These are phyloP conservation scores for Penicillium soppii DNA, from an alignment of 495 filamentous ascomycete species.

Conservation along the genomic window DNA sequence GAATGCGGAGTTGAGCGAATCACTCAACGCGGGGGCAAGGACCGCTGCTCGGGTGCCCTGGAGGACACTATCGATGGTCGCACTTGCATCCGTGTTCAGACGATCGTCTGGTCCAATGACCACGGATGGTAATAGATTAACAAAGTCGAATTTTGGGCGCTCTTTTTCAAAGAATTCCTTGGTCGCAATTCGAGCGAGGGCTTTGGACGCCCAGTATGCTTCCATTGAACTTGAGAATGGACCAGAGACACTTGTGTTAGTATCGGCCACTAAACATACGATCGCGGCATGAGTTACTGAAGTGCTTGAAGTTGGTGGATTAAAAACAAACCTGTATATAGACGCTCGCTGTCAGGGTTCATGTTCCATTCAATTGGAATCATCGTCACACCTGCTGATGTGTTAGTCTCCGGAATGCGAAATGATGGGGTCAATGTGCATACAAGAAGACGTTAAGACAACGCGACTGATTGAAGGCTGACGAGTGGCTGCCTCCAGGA, in stretches of 20 bases:
- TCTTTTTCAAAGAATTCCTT: constrained; percentile 16
- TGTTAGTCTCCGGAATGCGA: background rate
- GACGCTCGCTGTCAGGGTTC: constrained; percentile 16
- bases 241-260: constrained; percentile 9
- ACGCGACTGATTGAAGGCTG: constrained; percentile 37
- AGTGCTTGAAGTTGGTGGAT: no score
- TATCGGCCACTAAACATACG: constrained; percentile 13
- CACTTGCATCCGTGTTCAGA: constrained; percentile 5
- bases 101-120: constrained; percentile 23
- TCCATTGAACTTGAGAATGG: constrained; percentile 17
- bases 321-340: constrained; percentile 12
- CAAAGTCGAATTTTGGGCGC: constrained; percentile 21
- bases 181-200: constrained; percentile 26
- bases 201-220: constrained; percentile 32
- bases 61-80: constrained; percentile 6
- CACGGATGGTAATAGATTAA: constrained; percentile 19
- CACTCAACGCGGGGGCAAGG: constrained; percentile 10
- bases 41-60: constrained; percentile 15
- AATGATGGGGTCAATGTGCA: background rate
- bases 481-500: constrained; percentile 43
- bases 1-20: constrained; percentile 12
- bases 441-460: constrained; percentile 46
- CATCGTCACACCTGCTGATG: constrained; percentile 13
- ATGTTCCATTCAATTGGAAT: constrained; percentile 25
- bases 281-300: no score